Evolutionary conservation across 169 alveolate genomes (phyloP), one percentile per base, ranked within the genome.

Genomic region (Hepatocystis sp.): DNA sequence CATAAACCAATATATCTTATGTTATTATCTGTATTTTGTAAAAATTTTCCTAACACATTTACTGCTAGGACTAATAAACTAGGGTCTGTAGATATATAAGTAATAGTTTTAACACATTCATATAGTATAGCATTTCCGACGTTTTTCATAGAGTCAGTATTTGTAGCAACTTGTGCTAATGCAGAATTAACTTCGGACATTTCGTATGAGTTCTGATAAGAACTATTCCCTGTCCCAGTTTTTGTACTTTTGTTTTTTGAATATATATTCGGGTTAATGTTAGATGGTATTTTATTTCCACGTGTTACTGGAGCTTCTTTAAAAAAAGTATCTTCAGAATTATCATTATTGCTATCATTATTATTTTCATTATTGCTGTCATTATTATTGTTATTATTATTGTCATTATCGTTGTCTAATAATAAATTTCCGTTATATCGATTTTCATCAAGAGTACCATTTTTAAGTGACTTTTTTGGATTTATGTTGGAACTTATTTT

Each of bases 81-180:
- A 19, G 96, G 91, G 13, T 95, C 96, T 15, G 94, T 84, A 42
- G 96, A 97, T 66, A 96, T 95, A 66, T 94, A 93, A 93, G 98
- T 94, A 67, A 99, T 98, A 10, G 99, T 96, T 86, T 97, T 88
- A 13, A 98, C 99, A 88, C 99, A 97, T 84, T 99, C 99, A 86
- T 97, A 98, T 78, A 98, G 91, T 25, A 99, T 97, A 19, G 99
- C 95, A 92, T 97, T 96, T 36, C 99, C 99, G n/a, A 99, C 98
- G 89, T 98, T 98, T 90, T 97, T 97, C 49, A 96, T 67, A 36
- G 97, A 93, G 66, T 97, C 98, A 1, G 99, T 96, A 91, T 97
- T 98, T 10, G 99, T 95, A 42, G 99, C 98, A 30, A 98, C 97
- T 55, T 96, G 97, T 34, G 98, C 98, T 56, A 97, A 84, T 30